phyloP scores from a whole-genome alignment of 2,329 filamentous ascomycete species.

The Talaromyces verruculosus region DNA sequence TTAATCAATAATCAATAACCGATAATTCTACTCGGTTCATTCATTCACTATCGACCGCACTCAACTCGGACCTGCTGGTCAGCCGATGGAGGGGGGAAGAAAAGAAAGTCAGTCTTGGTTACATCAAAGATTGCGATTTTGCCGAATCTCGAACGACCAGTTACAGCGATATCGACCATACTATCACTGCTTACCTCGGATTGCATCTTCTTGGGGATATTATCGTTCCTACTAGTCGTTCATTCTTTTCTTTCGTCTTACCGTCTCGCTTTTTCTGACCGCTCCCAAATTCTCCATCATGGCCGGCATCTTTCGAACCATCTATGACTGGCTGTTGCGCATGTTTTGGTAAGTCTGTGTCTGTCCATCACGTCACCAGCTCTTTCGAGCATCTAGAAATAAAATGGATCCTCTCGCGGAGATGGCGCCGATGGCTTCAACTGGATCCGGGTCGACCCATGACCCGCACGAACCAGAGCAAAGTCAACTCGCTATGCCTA shows the following conservation, averaged over 20 bases:
- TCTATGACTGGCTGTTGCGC: slow-evolving; percentile 98
- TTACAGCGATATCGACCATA: neutral
- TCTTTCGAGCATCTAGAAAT: slow-evolving; percentile 25
- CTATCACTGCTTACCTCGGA: neutral
- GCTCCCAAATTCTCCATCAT: slow-evolving; percentile 53
- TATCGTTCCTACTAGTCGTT: slow-evolving; percentile 8
- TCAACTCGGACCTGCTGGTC: slow-evolving; percentile 20
- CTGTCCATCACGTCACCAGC: neutral
- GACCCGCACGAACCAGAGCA: slow-evolving; percentile 28
- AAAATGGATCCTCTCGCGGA: slow-evolving; percentile 29
- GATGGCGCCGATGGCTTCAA: slow-evolving; percentile 23
- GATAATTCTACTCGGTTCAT: neutral
- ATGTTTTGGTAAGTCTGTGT: slow-evolving; percentile 81
- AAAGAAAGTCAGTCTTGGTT: slow-evolving; percentile 7
- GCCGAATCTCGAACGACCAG: slow-evolving; percentile 13
- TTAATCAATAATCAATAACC: slow-evolving; percentile 8
- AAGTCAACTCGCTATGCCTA: slow-evolving; percentile 13
- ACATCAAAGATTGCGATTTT: slow-evolving; percentile 10
- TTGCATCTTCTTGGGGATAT: neutral
- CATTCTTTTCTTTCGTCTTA: slow-evolving; percentile 11
- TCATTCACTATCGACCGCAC: slow-evolving; percentile 7
- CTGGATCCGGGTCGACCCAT: slow-evolving; percentile 30
- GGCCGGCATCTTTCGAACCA: slow-evolving; percentile 86
- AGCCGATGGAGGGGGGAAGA: slow-evolving; percentile 15
- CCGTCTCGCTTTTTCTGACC: neutral